These are phyloP conservation scores for Pholiota microspora DNA, from an alignment of 768 basidiomycete genomes.

Conservation along the genomic window DNA sequence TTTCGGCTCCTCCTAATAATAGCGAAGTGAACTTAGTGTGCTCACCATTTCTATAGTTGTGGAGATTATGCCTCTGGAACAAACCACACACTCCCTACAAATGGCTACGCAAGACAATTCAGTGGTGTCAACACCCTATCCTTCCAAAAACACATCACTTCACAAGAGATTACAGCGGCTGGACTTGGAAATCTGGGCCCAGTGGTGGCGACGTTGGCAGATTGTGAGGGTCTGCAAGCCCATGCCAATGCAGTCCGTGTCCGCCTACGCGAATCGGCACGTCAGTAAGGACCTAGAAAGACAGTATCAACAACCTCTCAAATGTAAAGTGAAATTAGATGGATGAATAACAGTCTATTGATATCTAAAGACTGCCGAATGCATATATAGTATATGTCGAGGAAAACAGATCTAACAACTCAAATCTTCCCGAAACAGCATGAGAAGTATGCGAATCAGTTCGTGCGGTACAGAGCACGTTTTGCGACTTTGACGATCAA, in stretches of 20 bases:
- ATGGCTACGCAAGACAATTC: slow-evolving; percentile 96
- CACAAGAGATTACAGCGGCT: slow-evolving; percentile 81
- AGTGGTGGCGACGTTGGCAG: slow-evolving; percentile 83
- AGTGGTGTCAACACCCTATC: slow-evolving; percentile 96
- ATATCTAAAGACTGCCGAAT: slow-evolving; percentile 26
- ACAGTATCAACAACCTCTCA: background rate
- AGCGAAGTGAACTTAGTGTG: background rate
- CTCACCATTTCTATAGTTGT: slow-evolving; percentile 54
- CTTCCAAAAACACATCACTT: slow-evolving; percentile 99
- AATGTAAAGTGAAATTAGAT: background rate
- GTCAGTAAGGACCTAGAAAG: background rate
- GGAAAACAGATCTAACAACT: slow-evolving; percentile 1
- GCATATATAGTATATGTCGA: slow-evolving; percentile 9
- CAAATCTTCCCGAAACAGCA: background rate
- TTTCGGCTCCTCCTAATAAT: background rate
- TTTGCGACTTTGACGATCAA: slow-evolving; percentile 93
- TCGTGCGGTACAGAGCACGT: slow-evolving; percentile 87
- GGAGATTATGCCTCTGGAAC: slow-evolving; percentile 99
- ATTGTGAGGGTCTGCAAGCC: slow-evolving; percentile 91
- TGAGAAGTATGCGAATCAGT: slow-evolving; percentile 42
- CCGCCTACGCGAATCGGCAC: slow-evolving; percentile 43
- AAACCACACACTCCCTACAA: slow-evolving; percentile 96
- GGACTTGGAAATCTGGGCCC: slow-evolving; percentile 84
- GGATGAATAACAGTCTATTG: slow-evolving; percentile 24
- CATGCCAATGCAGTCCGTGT: slow-evolving; percentile 96